Evolutionary conservation across 106 monocot genomes (phyloP), one percentile per base, ranked within the genome.

Genomic region (Allium sativum): DNA sequence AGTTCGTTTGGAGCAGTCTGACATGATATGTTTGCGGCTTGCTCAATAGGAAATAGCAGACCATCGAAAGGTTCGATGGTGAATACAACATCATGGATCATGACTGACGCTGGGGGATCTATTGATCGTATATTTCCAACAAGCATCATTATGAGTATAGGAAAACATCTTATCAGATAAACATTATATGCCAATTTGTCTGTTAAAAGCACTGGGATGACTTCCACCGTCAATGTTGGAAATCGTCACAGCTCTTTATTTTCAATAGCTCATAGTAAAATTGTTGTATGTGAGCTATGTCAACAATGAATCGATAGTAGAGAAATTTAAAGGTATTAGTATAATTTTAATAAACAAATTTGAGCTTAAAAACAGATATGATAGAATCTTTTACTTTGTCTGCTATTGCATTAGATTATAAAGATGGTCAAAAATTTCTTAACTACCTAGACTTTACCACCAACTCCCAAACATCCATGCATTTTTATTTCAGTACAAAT

Each of bases 41-140:
- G 19, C 21, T 15, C 73, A 40, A 75, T 72, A 8, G 80, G 80
- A 40, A 80, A 80, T 42, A 0, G 15, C 4, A 75, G 80, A 1
- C 71, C 75, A 0, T 1, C 12, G 0, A 40, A 12, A 1, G 16
- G n/a, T 6, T 59, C 72, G 0, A 10, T 80, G 5, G 8, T 20
- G 3, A 62, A 80, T 52, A 67, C 21, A 1, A 76, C 76, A 21
- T 76, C 81, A 18, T 81, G 81, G 81, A 18, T 81, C 4, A 7
- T 67, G 18, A 73, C 68, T 0, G 76, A 75, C 16, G 80, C 48
- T 5, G 75, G 75, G 2, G 22, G 63, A 40, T 57, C 80, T 0
- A 64, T 52, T n/a, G 80, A 80, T 13, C 40, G 80, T 16, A 40
- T 10, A 3, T 52, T 75, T 21, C 14, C 8, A 10, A 62, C 75